phyloP scores from a whole-genome alignment of 345 rosid species.

The Brassica rapa region DNA sequence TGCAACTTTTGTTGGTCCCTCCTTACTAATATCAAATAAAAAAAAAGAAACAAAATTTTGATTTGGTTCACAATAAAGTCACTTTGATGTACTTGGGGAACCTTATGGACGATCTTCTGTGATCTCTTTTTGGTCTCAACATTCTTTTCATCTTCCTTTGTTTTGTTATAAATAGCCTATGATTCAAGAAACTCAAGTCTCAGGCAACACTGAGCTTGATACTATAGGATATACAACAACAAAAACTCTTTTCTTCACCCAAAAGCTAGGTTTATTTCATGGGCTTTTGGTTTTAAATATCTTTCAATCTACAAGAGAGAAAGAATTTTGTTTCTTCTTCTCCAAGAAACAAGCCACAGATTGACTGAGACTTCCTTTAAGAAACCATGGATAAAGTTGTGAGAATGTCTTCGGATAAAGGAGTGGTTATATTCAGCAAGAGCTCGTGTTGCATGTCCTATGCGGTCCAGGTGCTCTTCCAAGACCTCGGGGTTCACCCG shows the following conservation, averaged over 20 bases:
- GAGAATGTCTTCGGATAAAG: constrained; percentile 65
- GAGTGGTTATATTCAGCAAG: constrained; percentile 81
- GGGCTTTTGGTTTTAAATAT: constrained; percentile 16
- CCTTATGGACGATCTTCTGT: constrained; percentile 26
- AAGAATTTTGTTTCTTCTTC: constrained; percentile 5
- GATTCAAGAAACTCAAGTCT: constrained; percentile 32
- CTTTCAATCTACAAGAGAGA: not conserved
- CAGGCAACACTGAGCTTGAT: constrained; percentile 29
- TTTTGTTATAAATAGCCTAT: constrained; percentile 38
- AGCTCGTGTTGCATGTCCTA: constrained; percentile 80
- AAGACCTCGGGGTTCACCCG: constrained; percentile 67
- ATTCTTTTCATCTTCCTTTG: constrained; percentile 17
- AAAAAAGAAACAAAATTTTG: not conserved
- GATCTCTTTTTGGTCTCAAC: constrained; percentile 24
- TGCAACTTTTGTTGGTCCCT: constrained; percentile 21
- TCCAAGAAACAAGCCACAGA: constrained; percentile 17
- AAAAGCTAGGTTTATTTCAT: constrained; percentile 14
- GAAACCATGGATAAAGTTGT: constrained; percentile 64
- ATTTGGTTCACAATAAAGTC: constrained; percentile 22
- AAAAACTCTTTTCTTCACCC: not conserved
- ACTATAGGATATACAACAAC: not conserved
- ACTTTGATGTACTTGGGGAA: constrained; percentile 36
- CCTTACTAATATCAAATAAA: not conserved
- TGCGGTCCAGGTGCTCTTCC: constrained; percentile 70
- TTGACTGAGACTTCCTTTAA: not conserved